Conservation (phyloP, 768 basidiomycete species). For the Gelatoporia subvermispora region DNA sequence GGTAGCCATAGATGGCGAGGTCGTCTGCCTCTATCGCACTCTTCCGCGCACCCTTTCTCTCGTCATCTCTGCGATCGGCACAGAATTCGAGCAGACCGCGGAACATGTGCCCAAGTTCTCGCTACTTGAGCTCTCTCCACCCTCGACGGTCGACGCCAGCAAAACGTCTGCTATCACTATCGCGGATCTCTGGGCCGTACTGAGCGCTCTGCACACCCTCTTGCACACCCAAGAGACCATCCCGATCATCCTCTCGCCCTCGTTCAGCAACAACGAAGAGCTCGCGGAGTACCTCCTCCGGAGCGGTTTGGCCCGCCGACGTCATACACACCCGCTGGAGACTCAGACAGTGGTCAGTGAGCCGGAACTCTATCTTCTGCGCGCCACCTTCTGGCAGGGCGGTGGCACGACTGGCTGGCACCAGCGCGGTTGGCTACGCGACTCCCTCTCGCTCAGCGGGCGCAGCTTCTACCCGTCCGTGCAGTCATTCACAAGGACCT, state of each 20-base stretch:
- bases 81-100: slow-evolving; percentile 8
- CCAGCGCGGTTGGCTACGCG: slow-evolving; percentile 27
- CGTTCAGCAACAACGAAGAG: slow-evolving; percentile 26
- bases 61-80: slow-evolving; percentile 13
- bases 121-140: slow-evolving; percentile 11
- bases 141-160: slow-evolving; percentile 1
- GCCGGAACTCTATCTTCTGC: slow-evolving; percentile 33
- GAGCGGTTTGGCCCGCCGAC: slow-evolving; percentile 30
- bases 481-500: slow-evolving; percentile 38
- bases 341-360: slow-evolving; percentile 5
- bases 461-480: slow-evolving; percentile 31
- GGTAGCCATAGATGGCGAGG: slow-evolving; percentile 9
- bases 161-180: slow-evolving; percentile 15
- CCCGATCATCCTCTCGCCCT: slow-evolving; percentile 30
- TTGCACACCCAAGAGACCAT: slow-evolving; percentile 36
- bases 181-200: slow-evolving; percentile 34
- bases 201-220: slow-evolving; percentile 38
- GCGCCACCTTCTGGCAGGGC: slow-evolving; percentile 46
- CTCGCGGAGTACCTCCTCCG: slow-evolving; percentile 33
- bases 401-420: slow-evolving; percentile 35
- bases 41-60: slow-evolving; percentile 12
- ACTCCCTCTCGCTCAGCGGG: slow-evolving; percentile 24
- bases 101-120: slow-evolving; percentile 13
- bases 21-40: slow-evolving; percentile 10
- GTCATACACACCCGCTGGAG: slow-evolving; percentile 10